Conservation (phyloP, 2,329 filamentous ascomycete genomes). For the Phyllosticta citribraziliensis region DNA sequence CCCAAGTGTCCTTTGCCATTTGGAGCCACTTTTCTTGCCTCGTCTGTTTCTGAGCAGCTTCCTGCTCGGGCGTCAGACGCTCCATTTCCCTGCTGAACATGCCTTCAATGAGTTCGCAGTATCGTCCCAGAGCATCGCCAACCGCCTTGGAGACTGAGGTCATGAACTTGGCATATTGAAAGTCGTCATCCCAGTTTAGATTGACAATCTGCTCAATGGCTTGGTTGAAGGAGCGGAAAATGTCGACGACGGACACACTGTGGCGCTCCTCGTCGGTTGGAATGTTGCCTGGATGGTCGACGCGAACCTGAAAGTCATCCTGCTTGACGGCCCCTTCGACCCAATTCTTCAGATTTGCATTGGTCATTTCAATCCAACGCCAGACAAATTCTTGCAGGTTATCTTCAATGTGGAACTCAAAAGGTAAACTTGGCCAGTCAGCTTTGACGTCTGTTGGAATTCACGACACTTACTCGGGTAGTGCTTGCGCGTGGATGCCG, state of each 20-base stretch:
- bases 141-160: slow-evolving; percentile 81
- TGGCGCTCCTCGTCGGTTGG: slow-evolving; percentile 75
- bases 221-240: slow-evolving; percentile 90
- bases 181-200: slow-evolving; percentile 84
- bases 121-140: slow-evolving; percentile 69
- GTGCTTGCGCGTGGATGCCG: slow-evolving; percentile 63
- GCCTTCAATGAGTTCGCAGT: slow-evolving; percentile 84
- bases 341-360: slow-evolving; percentile 69
- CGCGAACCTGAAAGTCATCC: slow-evolving; percentile 72
- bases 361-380: slow-evolving; percentile 81
- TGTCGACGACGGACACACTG: slow-evolving; percentile 85
- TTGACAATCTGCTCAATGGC: slow-evolving; percentile 77
- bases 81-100: slow-evolving; percentile 90
- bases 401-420: slow-evolving; percentile 80
- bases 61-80: slow-evolving; percentile 75
- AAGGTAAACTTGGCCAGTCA: slow-evolving; percentile 42
- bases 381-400: slow-evolving; percentile 87
- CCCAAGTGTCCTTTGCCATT: slow-evolving; percentile 88
- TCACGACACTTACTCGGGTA: slow-evolving; percentile 45
- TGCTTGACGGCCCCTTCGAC: slow-evolving; percentile 87
- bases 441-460: neutral
- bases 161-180: slow-evolving; percentile 96
- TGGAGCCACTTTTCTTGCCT: slow-evolving; percentile 90
- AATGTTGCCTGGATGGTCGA: slow-evolving; percentile 51
- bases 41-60: slow-evolving; percentile 65